Conservation (phyloP, 2,329 filamentous ascomycete genomes). For the Eurotiales sp. region DNA sequence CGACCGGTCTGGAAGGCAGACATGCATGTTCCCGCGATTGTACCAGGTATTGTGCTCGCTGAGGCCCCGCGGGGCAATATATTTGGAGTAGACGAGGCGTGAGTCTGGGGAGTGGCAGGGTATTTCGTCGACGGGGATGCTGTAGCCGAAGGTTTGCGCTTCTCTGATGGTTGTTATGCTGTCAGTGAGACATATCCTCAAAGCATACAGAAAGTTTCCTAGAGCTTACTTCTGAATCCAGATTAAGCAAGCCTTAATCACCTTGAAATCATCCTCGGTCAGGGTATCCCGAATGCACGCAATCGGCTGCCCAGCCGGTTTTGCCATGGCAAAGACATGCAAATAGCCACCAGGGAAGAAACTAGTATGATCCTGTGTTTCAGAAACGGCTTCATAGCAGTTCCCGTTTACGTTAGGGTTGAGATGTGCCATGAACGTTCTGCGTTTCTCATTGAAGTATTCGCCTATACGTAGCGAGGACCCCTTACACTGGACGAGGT, state of each 20-base stretch:
- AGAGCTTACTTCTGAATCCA: background rate
- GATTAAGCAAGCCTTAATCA: background rate
- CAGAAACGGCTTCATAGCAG: background rate
- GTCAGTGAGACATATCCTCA: background rate
- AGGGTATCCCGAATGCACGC: background rate
- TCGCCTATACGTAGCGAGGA: too few species aligned
- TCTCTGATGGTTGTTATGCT: background rate
- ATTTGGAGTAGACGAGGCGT: background rate
- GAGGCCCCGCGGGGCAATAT: background rate
- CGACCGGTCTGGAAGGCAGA: background rate
- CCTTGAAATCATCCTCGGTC: background rate
- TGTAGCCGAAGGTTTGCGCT: background rate
- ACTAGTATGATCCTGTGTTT: background rate
- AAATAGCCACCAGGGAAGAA: conserved; percentile 7
- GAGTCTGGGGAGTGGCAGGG: background rate
- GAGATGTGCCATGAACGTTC: background rate
- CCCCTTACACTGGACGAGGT: background rate
- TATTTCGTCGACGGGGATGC: background rate
- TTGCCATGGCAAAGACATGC: background rate
- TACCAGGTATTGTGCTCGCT: background rate
- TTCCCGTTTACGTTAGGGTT: background rate
- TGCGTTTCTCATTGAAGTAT: background rate
- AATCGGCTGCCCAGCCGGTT: background rate
- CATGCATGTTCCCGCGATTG: background rate
- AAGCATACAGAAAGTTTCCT: too few species aligned